Base-by-base conservation (phyloP, 1,284 basidiomycete species). In the Ganoderma leucocontextum region DNA sequence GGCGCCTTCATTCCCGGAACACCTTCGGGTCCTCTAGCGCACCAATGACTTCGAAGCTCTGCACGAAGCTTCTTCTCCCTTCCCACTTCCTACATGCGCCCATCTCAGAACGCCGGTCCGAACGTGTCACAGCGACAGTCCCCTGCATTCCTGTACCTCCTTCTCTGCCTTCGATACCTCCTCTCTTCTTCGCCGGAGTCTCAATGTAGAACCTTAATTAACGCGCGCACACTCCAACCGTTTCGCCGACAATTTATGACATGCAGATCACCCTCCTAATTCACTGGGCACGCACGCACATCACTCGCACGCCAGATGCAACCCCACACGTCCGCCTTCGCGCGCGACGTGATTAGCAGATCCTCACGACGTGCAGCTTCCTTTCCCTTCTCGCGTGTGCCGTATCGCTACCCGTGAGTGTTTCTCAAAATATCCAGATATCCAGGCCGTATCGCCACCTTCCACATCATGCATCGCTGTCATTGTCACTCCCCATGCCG, bases 81-180 rank as follows among this genome's bases (percentile, higher is more conserved):
- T 63, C 19, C 22, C 65, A 65, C 69, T 70, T 65, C 67, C 52
- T 55, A 61, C 44, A 60, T 65, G 60, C 65, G 55, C 36, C 53
- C 42, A 61, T 70, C 65, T 55, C 66, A 57, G 19, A 60, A 63
- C 62, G 64, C 62, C 58, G 58, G 58, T 25, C 58, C 58, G 58
- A 60, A 60, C 64, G 55, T 42, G 59, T 64, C 62, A 62, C 60
- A 52, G 35, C 53, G 44, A 60, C 58, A 22, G 58, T 42, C 29
- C 55, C 49, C 58, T 66, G 62, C 55, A 65, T 72, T 64, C 63
- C 42, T 58, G 38, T 65, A 33, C 53, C 53, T 55, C 58, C 58
- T 60, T 39, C 58, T 38, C 58, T 60, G 36, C 38, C 44, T 49
- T 49, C 47, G 47, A 49, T 49, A 10, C 47, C 1, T 25, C 47